Evolutionary conservation across 169 alveolate genomes (phyloP).

Genomic region (Ichthyophthirius multifiliis): DNA sequence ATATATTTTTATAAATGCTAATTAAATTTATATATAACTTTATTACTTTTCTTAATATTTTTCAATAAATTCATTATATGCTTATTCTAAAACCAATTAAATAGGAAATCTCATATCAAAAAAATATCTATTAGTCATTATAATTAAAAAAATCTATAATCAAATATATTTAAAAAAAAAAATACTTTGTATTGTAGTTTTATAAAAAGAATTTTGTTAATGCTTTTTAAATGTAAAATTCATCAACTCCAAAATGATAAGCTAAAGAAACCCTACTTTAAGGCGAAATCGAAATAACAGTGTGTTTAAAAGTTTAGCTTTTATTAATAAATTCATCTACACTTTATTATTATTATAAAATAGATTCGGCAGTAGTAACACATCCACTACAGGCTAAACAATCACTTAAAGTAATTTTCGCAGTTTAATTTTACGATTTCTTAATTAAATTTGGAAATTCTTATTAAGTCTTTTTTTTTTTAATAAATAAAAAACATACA

Average conservation of each 20-base stretch:
- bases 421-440: constrained; percentile 52
- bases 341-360: constrained; percentile 73
- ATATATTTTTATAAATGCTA: background rate
- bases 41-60: constrained; percentile 1
- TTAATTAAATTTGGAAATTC: constrained; percentile 39
- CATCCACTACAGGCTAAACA: constrained; percentile 94
- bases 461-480: background rate
- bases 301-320: constrained; percentile 43
- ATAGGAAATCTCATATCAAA: constrained; percentile 23
- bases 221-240: constrained; percentile 11
- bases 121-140: constrained; percentile 9
- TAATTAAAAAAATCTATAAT: background rate
- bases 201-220: constrained; percentile 3
- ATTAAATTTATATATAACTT: background rate
- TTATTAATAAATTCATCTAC: constrained; percentile 67
- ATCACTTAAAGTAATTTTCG: constrained; percentile 84
- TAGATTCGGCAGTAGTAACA: constrained; percentile 92
- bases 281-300: constrained; percentile 84
- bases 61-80: constrained; percentile 58
- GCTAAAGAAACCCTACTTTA: constrained; percentile 84
- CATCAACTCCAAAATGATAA: constrained; percentile 46
- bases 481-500: constrained; percentile 4
- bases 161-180: background rate
- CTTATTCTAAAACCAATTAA: constrained; percentile 26
- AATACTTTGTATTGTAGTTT: background rate